A percentile compares a stretch with the other conserved stretches of the same genome.
Evolutionary conservation across 2,329 filamentous ascomycete genomes (phyloP).

Genomic region (Cladophialophora psammophila): DNA sequence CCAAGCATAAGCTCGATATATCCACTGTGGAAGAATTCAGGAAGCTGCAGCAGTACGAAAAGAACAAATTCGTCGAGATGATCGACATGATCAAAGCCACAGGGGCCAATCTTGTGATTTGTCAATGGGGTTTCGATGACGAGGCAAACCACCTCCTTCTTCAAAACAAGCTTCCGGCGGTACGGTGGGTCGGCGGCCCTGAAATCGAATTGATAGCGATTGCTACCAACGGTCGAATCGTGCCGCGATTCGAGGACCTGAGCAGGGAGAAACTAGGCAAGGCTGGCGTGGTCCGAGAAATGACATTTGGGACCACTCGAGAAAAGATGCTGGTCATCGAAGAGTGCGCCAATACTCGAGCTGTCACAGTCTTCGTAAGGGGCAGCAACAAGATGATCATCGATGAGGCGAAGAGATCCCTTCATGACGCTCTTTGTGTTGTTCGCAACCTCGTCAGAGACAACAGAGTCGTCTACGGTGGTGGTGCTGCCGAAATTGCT

Average conservation of each 20-base stretch:
- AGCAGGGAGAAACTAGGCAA: conserved; percentile 87
- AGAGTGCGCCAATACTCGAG: conserved; percentile 96
- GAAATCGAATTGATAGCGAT: conserved; percentile 99
- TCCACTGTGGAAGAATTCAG: conserved; percentile 98
- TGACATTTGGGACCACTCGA: conserved; percentile 95
- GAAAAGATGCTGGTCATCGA: conserved; percentile 99
- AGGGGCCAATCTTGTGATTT: conserved; percentile 95
- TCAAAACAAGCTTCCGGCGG: conserved; percentile 93
- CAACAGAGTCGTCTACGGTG: conserved; percentile 96
- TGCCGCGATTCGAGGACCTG: conserved; percentile 95
- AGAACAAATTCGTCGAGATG: conserved; percentile 97
- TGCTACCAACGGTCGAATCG: conserved; percentile 96
- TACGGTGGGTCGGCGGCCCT: conserved; percentile 96
- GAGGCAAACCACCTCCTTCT: conserved; percentile 97
- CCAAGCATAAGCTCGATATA: conserved; percentile 99
- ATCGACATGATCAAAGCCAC: conserved; percentile 98
- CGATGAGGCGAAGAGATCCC: conserved; percentile 95
- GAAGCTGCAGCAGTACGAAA: conserved; percentile 94
- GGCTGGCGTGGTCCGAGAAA: conserved; percentile 89
- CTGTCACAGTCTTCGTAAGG: conserved; percentile 93
- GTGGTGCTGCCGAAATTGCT: conserved; percentile 94
- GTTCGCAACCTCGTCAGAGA: conserved; percentile 95
- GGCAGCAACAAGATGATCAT: conserved; percentile 99
- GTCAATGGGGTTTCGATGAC: conserved; percentile 99
- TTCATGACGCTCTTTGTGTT: conserved; percentile 97